phyloP scores from a whole-genome alignment of 495 filamentous ascomycete species.

The Zalerion maritima region DNA sequence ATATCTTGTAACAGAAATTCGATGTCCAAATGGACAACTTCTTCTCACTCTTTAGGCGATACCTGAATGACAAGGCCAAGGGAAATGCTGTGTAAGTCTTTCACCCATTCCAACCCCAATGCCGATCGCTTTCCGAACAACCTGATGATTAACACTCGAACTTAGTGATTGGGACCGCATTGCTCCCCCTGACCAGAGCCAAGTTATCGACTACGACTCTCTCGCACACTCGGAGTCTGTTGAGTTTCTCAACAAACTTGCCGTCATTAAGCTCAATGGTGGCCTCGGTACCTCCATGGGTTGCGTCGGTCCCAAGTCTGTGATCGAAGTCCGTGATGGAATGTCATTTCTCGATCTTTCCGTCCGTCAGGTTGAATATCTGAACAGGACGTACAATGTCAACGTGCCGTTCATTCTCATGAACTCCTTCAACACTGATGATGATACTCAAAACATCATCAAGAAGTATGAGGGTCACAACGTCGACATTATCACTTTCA shows the following conservation, averaged over 20 bases:
- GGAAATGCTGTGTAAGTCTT: slow-evolving; percentile 61
- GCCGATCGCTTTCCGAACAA: slow-evolving; percentile 1
- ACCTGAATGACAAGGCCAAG: slow-evolving; percentile 97
- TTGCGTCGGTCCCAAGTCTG: slow-evolving; percentile 97
- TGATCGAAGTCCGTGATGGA: slow-evolving; percentile 99
- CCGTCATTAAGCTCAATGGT: slow-evolving; percentile 97
- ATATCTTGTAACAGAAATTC: slow-evolving; percentile 42
- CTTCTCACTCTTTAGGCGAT: slow-evolving; percentile 91
- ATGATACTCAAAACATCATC: slow-evolving; percentile 97
- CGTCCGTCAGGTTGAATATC: slow-evolving; percentile 96
- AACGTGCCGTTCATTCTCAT: slow-evolving; percentile 98
- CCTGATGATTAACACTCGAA: background rate
- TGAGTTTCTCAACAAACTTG: slow-evolving; percentile 90
- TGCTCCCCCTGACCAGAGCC: slow-evolving; percentile 72
- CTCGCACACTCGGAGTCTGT: slow-evolving; percentile 77
- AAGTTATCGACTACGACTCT: slow-evolving; percentile 86
- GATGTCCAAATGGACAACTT: slow-evolving; percentile 99
- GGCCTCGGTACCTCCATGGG: slow-evolving; percentile 99
- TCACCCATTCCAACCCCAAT: no score
- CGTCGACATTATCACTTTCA: slow-evolving; percentile 98
- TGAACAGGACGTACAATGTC: slow-evolving; percentile 93
- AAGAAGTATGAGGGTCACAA: slow-evolving; percentile 99
- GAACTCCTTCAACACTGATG: slow-evolving; percentile 99
- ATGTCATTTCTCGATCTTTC: slow-evolving; percentile 99
- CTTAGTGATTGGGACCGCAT: slow-evolving; percentile 86